Base-by-base conservation (phyloP, 805 yeast species). In the Metschnikowia arizonensis region DNA sequence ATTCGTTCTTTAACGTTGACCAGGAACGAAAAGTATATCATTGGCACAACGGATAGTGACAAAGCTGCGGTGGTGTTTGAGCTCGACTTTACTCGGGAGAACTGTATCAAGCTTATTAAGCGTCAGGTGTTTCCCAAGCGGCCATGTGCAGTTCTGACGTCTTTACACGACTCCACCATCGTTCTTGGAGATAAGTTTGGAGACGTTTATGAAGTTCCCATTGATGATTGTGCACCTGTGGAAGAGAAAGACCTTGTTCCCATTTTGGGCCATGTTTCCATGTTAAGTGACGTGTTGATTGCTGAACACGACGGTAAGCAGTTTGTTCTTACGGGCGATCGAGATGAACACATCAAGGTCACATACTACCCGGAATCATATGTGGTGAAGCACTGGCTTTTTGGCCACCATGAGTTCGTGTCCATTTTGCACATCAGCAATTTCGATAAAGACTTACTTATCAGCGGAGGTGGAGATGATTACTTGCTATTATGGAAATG, bases 171-270 rank as follows among this genome's bases (percentile, higher is more conserved):
- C 48, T 52, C 58, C 6, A 65, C 67, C 11, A 64, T 90, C 6
- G 62, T 88, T 2, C 76, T 90, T 19, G 97, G 95, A 17, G 99
- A 93, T 63, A 93, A 93, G 68, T 93, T 91, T 61, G 99, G 99
- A 39, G 99, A 93, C 65, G 97, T 89, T 5, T 93, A 87, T 62
- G 63, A 75, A 1, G 69, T 88, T 31, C 66, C 74, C 2, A 65
- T 81, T 24, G 67, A 66, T 18, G 59, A 61, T 11, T 65, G 57
- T 0, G 14, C 34, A 12, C 56, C 74, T 1, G 62, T 67, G 1
- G 73, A 74, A 3, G 78, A 76, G 37, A 62, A 79, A 35, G 42
- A 51, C 1, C 55, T 70, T 41, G 76, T 70, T 31, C 97, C 97
- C 2, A 73, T 91, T 5, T 68, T 91, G 44, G 99, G 99, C 6